Evolutionary conservation across 1,284 basidiomycete species (phyloP).

Genomic region (Vanrija sp.): DNA sequence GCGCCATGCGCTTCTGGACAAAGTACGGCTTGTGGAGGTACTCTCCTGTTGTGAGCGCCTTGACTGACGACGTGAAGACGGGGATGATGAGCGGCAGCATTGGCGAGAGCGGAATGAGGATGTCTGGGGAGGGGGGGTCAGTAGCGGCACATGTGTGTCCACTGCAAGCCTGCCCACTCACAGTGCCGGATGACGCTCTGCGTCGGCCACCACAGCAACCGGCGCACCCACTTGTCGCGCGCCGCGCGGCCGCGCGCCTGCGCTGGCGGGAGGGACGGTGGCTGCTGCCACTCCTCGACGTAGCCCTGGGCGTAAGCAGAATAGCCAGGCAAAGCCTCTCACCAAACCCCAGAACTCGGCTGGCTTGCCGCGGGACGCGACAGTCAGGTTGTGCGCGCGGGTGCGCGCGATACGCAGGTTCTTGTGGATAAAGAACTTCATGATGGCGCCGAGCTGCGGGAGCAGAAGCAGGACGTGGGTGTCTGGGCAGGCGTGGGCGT

Average conservation of each 20-base stretch:
- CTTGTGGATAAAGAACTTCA: constrained; percentile 71
- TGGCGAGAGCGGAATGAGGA: constrained; percentile 62
- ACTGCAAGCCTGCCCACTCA: constrained; percentile 31
- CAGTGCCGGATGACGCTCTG: constrained; percentile 56
- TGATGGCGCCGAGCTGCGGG: constrained; percentile 65
- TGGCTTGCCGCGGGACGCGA: constrained; percentile 71
- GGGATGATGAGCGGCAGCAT: constrained; percentile 68
- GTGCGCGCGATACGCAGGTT: constrained; percentile 73
- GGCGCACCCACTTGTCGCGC: constrained; percentile 38
- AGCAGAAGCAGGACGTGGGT: constrained; percentile 69
- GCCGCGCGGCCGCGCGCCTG: constrained; percentile 18
- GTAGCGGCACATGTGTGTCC: neutral
- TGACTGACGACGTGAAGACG: constrained; percentile 61
- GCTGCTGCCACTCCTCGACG: constrained; percentile 76
- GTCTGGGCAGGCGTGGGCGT: constrained; percentile 55
- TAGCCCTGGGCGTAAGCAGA: constrained; percentile 56
- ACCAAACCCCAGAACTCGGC: constrained; percentile 67
- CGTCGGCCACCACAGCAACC: constrained; percentile 55
- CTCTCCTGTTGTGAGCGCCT: constrained; percentile 64
- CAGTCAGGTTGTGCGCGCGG: constrained; percentile 68
- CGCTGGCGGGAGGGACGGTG: constrained; percentile 53
- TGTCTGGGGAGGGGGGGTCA: constrained; percentile 52
- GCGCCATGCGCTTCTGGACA: constrained; percentile 70
- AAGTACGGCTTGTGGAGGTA: constrained; percentile 75
- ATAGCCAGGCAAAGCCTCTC: neutral